These are phyloP conservation scores for Taphrina betulina DNA, from an alignment of 1,139 yeast genomes.

Conservation along the genomic window DNA sequence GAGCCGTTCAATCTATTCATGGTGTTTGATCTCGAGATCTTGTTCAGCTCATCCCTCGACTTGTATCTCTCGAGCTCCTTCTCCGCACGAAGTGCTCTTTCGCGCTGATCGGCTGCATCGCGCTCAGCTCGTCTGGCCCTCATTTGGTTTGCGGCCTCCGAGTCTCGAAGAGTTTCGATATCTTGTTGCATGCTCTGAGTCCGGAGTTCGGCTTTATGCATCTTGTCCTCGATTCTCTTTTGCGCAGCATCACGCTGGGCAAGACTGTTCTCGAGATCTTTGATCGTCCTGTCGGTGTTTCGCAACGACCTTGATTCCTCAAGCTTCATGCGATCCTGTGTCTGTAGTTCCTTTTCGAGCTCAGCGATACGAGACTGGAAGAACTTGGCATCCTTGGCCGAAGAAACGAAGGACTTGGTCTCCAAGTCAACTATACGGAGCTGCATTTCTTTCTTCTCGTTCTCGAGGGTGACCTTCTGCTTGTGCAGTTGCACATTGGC, in stretches of 20 bases:
- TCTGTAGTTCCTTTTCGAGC: constrained; percentile 46
- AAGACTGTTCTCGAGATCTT: constrained; percentile 42
- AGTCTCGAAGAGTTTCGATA: constrained; percentile 44
- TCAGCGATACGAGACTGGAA: constrained; percentile 40
- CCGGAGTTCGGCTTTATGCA: constrained; percentile 44
- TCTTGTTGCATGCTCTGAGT: constrained; percentile 47
- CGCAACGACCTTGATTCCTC: constrained; percentile 45
- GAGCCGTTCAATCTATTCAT: constrained; percentile 1
- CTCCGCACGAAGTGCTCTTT: constrained; percentile 28
- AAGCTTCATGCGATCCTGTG: constrained; percentile 43
- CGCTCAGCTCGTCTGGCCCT: constrained; percentile 27
- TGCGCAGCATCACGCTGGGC: constrained; percentile 39
- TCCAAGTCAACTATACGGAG: constrained; percentile 44
- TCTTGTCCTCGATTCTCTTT: constrained; percentile 43
- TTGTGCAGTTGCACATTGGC: constrained; percentile 41
- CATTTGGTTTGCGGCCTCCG: constrained; percentile 21
- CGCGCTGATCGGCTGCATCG: constrained; percentile 30
- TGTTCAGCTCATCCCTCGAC: constrained; percentile 21
- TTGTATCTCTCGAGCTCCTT: constrained; percentile 28
- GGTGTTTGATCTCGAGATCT: constrained; percentile 14
- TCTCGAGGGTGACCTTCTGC: constrained; percentile 40
- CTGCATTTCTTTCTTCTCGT: constrained; percentile 43
- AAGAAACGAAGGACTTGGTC: constrained; percentile 36
- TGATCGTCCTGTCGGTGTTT: constrained; percentile 42
- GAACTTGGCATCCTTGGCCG: constrained; percentile 24